These are phyloP conservation scores for Madurella mycetomatis DNA, from an alignment of 2,329 filamentous ascomycete genomes.

Conservation along the genomic window DNA sequence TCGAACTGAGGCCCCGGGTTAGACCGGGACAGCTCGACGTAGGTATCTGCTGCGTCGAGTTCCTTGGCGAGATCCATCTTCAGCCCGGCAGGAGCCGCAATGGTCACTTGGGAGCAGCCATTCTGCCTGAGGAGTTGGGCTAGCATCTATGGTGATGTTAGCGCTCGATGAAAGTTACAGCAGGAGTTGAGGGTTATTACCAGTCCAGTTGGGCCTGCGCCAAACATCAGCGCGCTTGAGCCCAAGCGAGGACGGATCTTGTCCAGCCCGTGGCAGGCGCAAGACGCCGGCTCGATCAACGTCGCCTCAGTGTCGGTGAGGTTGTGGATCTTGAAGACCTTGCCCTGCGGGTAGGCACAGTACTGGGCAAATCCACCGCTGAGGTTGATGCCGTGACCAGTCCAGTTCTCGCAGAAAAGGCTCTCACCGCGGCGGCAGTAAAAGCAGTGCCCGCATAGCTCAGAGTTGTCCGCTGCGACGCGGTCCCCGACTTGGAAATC, in stretches of 20 bases:
- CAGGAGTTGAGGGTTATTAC: slow-evolving; percentile 30
- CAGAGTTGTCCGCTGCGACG: slow-evolving; percentile 60
- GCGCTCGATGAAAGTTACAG: neutral
- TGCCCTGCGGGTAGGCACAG: slow-evolving; percentile 47
- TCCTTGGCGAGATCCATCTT: slow-evolving; percentile 66
- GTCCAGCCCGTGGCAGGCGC: slow-evolving; percentile 66
- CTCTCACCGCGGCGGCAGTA: slow-evolving; percentile 66
- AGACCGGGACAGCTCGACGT: slow-evolving; percentile 50
- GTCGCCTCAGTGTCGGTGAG: slow-evolving; percentile 65
- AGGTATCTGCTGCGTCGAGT: slow-evolving; percentile 50
- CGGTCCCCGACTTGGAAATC: slow-evolving; percentile 59
- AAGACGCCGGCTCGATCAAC: slow-evolving; percentile 65
- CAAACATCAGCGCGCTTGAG: slow-evolving; percentile 60
- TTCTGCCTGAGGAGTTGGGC: slow-evolving; percentile 61
- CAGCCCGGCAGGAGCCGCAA: slow-evolving; percentile 63
- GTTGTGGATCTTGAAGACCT: slow-evolving; percentile 63
- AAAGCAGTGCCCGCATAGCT: slow-evolving; percentile 68
- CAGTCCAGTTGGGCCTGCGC: slow-evolving; percentile 40
- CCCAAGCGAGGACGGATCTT: slow-evolving; percentile 64
- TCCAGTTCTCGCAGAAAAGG: slow-evolving; percentile 65
- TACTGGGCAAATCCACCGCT: slow-evolving; percentile 72
- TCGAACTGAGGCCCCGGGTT: slow-evolving; percentile 57
- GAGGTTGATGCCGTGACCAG: slow-evolving; percentile 62
- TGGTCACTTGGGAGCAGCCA: slow-evolving; percentile 64
- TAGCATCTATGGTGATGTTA: slow-evolving; percentile 37